Evolutionary conservation across 345 rosid species (phyloP).

Genomic region (Eutrema heterophyllum): DNA sequence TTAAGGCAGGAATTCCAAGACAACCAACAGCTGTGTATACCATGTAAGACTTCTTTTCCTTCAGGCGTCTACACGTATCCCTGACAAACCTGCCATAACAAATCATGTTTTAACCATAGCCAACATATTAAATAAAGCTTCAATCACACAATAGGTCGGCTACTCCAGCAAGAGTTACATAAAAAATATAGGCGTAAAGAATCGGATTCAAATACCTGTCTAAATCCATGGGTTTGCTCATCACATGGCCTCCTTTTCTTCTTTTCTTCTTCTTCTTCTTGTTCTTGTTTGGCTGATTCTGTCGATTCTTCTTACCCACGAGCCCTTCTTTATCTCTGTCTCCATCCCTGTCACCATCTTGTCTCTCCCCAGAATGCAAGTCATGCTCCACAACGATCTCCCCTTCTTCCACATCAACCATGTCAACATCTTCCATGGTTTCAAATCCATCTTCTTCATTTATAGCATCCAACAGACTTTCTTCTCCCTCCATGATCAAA

Average conservation of each 20-base stretch:
- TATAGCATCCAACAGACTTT: slow-evolving; percentile 47
- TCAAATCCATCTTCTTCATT: slow-evolving; percentile 44
- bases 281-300: slow-evolving; percentile 28
- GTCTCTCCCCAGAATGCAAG: slow-evolving; percentile 19
- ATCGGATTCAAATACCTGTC: slow-evolving; percentile 41
- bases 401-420: slow-evolving; percentile 89
- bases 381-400: slow-evolving; percentile 53
- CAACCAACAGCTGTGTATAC: slow-evolving; percentile 83
- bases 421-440: slow-evolving; percentile 56
- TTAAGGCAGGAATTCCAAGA: slow-evolving; percentile 70
- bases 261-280: slow-evolving; percentile 56
- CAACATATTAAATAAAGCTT: background rate
- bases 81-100: slow-evolving; percentile 64
- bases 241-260: slow-evolving; percentile 41
- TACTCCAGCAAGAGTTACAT: too few species aligned
- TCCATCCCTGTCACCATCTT: slow-evolving; percentile 7
- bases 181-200: background rate
- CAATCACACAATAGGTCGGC: background rate
- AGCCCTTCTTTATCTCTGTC: slow-evolving; percentile 28
- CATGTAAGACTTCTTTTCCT: slow-evolving; percentile 94
- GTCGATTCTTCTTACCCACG: slow-evolving; percentile 36
- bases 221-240: slow-evolving; percentile 43
- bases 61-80: slow-evolving; percentile 72
- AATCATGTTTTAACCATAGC: background rate
- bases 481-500: slow-evolving; percentile 55